phyloP scores from a whole-genome alignment of 768 basidiomycete genomes.

The Calvatia gigantea region DNA sequence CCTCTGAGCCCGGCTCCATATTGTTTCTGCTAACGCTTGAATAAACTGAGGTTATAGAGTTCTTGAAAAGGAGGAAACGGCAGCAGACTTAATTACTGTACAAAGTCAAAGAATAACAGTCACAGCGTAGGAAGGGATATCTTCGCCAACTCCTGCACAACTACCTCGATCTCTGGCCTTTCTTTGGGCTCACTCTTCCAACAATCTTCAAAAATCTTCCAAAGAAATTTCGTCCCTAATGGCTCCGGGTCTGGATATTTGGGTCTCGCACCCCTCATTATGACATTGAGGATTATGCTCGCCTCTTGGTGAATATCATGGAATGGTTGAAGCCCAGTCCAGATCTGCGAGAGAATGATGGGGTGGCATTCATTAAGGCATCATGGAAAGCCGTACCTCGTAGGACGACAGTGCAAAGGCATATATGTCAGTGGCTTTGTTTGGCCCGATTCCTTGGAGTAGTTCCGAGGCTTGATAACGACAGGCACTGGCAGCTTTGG shows the following conservation, averaged over 20 bases:
- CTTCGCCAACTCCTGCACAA: not conserved
- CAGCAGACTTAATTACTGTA: too few species aligned
- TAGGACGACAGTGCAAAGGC: conserved; percentile 15
- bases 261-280: not conserved
- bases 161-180: not conserved
- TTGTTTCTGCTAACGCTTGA: too few species aligned
- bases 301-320: not conserved
- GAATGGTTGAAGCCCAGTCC: not conserved
- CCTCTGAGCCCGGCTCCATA: too few species aligned
- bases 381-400: not conserved
- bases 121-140: not conserved
- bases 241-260: not conserved
- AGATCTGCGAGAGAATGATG: not conserved
- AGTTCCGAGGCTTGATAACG: conserved; percentile 19
- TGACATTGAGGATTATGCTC: not conserved
- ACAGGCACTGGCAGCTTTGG: conserved; percentile 8
- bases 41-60: too few species aligned
- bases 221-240: not conserved
- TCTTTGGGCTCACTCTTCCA: not conserved
- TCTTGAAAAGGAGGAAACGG: too few species aligned
- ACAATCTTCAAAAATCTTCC: not conserved
- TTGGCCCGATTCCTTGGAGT: not conserved
- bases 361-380: not conserved
- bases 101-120: too few species aligned
- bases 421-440: conserved; percentile 14